phyloP scores from a whole-genome alignment of 75 land plant genomes.

The Pinus taeda region DNA sequence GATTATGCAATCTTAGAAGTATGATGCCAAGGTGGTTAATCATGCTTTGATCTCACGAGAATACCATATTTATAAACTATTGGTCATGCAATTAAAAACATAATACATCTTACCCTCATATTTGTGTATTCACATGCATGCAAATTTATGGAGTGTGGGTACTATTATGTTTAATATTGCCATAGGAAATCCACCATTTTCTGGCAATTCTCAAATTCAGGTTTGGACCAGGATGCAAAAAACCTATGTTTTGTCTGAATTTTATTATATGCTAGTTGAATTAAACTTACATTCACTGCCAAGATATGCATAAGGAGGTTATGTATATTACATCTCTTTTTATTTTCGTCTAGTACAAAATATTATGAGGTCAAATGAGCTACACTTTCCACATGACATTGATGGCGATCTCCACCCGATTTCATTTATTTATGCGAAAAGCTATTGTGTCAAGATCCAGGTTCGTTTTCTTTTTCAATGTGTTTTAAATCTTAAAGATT shows the following conservation, averaged over 20 bases:
- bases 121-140: conserved; percentile 24
- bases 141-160: conserved; percentile 70
- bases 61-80: neutral
- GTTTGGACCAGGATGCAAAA: conserved; percentile 10
- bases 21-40: conserved; percentile 62
- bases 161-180: conserved; percentile 53
- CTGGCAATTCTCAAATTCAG: conserved; percentile 53
- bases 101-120: neutral
- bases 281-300: neutral
- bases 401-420: conserved; percentile 42
- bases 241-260: neutral
- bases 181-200: conserved; percentile 35
- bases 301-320: conserved; percentile 39
- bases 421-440: conserved; percentile 68
- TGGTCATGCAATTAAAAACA: neutral
- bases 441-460: conserved; percentile 74
- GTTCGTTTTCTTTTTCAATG: neutral
- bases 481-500: too few relatives aligned
- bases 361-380: conserved; percentile 43
- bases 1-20: conserved; percentile 47
- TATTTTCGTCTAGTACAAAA: conserved; percentile 44
- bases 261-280: neutral
- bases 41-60: conserved; percentile 11
- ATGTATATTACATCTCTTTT: neutral
- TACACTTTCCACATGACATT: conserved; percentile 42